Evolutionary conservation across 805 yeast genomes (phyloP), one percentile per base, ranked within the genome.

Genomic region (Candida dendrica): DNA sequence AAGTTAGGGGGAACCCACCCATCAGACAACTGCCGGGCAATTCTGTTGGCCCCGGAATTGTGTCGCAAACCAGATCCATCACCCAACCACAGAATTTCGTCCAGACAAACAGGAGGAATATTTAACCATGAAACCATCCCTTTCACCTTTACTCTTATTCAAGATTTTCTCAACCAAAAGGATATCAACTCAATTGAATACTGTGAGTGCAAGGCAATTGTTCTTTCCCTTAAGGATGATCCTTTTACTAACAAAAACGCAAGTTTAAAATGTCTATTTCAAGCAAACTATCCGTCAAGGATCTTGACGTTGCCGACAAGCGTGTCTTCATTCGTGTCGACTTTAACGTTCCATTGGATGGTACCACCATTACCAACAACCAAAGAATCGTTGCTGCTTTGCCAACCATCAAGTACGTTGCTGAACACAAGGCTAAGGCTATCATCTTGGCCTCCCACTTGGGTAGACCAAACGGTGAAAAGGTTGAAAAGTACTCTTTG

Each of bases 331-430:
- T 93, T 78, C 86, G 99, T 74, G 98, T 95, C 50, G 97, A 91
- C 69, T 85, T 85, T 79, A 85, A 85, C 72, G 95, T 85, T 52
- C 95, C 95, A 65, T 81, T 93, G 59, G 98, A 93, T 64, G 98
- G 97, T 57, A 79, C 77, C 61, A 90, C 82, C 65, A 93, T 93
- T 77, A 95, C 99, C 74, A 93, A 95, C 81, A 95, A 93, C 77
- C 98, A 93, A 75, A 84, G 99, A 75, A 93, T 93, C 63, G 98
- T 90, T 60, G 99, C 98, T 66, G 98, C 99, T 55, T 73, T 95
- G 60, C 99, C 99, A 68, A 91, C 99, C 56, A 93, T 93, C 74
- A 69, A 95, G 71, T 93, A 91, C 68, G 97, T 91, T 42, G 73
- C 85, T 65, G 91, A 86, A 64, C 83, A 91, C 55, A 78, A 84